Base-by-base conservation (phyloP, 495 filamentous ascomycete species). In the Aspergillus homomorphus region DNA sequence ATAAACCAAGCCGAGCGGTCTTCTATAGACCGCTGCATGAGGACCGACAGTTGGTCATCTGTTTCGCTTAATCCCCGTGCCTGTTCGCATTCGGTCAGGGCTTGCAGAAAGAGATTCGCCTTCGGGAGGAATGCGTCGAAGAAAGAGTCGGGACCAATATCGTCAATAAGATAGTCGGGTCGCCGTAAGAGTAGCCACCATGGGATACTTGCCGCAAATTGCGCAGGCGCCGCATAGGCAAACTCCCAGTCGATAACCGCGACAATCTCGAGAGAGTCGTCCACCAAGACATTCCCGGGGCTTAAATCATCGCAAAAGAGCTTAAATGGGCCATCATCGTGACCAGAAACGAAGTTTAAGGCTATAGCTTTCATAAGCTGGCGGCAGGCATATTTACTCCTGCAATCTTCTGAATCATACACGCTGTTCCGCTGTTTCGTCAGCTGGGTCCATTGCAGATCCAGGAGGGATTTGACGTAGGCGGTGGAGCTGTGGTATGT, bases 221-320 rank as follows among this genome's bases (percentile, higher is more conserved):
- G 22, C 2, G 23, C 7, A 21, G 54, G 54, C 4, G 44, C 54
- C 23, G 44, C 54, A 12, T 56, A 56, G 12, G 22, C 20, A 16
- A 56, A 56, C 23, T 56, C 54, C 44, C 54, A 56, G 26, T 56
- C 54, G 15, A 56, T 18, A 15, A 56, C 54, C 2, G 14, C 44
- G 3, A 56, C 44, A 19, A 49, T 41, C 7, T 41, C 6, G 0
- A 49, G 16, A 3, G 4, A 8, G 16, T 56, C 26, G 21, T 56
- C 44, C 0, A 56, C 22, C 10, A 56, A 30, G 12, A 56, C 44
- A 41, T 56, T 56, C 6, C 22, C 43, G 16, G 54, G 54, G 16
- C 54, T 7, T 1, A 56, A 16, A 30, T 56, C 54, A 20, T 56
- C 54, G 16, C 44, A 56, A 9, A 48, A 56, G 1, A 56, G 44